Evolutionary conservation across 2,329 filamentous ascomycete genomes (phyloP), one percentile per base, ranked within the genome.

Genomic region (Phoma herbarum): DNA sequence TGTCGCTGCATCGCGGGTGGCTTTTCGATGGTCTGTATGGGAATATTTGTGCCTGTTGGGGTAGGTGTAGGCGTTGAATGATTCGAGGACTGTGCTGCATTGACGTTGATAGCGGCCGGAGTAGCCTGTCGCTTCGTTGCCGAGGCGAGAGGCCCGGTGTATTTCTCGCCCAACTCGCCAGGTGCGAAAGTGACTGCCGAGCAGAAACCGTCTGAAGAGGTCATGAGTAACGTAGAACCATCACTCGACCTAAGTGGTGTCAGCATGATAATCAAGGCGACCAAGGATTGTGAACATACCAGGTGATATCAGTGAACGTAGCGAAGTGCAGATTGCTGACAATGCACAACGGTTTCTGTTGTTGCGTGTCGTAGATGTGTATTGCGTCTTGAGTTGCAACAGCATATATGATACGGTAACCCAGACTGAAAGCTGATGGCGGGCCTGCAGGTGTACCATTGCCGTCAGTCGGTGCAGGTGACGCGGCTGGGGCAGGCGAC

Each of bases 191-290:
- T 90, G 6, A 99, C 82, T 0, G 91, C 90, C 0, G 95, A 99
- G 76, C 95, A 99, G 80, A 98, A 99, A 0, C 95, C 95, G 76
- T 99, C 95, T 0, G 95, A 97, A 0, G 95, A 99, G n/a, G 93
- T 95, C 80, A 99, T 96, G 48, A 99, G 83, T 22, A 99, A 81
- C 1, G 90, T 93, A 41, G 87, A 82, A 12, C 90, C 90, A 76
- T 93, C 90, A 63, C 84, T 88, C 1, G 90, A 90, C 89, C 89
- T 91, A 62, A 28, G 78, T 63, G 45, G 29, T 45, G 26, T 74
- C 61, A 65, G 46, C 51, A 41, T 1, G 18, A 41, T 22, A n/a
- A 3, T 29, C 14, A 11, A 10, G 2, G 10, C 43, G 3, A 20
- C 4, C 2, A 11, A 7, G 1, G 2, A 10, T 29, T 18, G 4